Percentiles rank a stretch among this genome's conserved stretches.
Conservation (phyloP, 345 rosid genomes). For the Bretschneidera sinensis region DNA sequence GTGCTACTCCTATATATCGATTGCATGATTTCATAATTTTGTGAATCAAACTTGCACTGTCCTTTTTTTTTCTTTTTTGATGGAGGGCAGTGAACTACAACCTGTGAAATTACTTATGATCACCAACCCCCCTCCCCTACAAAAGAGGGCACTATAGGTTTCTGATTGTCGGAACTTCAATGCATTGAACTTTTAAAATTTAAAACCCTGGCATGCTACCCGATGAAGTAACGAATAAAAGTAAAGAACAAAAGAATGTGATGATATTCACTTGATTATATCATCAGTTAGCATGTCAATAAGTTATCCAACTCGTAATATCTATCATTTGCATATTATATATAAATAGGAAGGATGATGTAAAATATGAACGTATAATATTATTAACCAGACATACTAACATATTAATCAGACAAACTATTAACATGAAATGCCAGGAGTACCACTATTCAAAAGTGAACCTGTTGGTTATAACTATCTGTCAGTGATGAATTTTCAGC, state of each 20-base stretch:
- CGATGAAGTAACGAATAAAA: too few species aligned
- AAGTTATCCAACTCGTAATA: background rate
- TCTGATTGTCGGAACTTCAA: too few species aligned
- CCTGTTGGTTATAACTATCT: constrained; percentile 94
- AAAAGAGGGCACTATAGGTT: background rate
- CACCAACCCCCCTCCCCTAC: background rate
- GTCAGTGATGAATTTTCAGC: constrained; percentile 92
- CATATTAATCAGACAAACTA: too few species aligned
- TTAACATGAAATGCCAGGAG: background rate
- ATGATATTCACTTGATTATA: too few species aligned
- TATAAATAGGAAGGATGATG: background rate
- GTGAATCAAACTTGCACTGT: background rate
- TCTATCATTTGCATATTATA: background rate
- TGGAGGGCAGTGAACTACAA: background rate
- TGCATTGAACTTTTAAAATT: too few species aligned
- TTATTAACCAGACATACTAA: too few species aligned
- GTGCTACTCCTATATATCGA: too few species aligned
- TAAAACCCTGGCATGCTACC: too few species aligned
- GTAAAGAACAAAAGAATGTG: too few species aligned
- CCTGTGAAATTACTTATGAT: background rate
- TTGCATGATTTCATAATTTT: too few species aligned
- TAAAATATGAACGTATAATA: too few species aligned
- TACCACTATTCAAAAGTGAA: constrained; percentile 21
- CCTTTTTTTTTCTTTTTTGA: background rate
- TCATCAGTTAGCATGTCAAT: background rate